A percentile compares a stretch with the other conserved stretches of the same genome.
phyloP scores from a whole-genome alignment of 2,329 filamentous ascomycete species.

The Sporothrix pseudoabietina region DNA sequence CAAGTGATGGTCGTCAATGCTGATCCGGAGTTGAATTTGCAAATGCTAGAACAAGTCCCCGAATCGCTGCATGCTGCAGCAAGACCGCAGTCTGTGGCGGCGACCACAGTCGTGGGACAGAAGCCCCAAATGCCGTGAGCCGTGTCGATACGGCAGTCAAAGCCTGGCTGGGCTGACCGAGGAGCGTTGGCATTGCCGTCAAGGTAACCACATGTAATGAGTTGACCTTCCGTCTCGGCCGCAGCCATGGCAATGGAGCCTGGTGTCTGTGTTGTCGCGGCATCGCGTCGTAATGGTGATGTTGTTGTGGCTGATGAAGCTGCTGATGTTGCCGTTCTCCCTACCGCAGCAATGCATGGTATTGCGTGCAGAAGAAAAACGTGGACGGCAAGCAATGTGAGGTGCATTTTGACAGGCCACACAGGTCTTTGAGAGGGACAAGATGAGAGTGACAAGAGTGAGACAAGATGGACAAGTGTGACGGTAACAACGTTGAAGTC shows the following conservation, averaged over 20 bases:
- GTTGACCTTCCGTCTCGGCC: neutral
- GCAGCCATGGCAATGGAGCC: neutral
- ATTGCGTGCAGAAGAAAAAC: neutral
- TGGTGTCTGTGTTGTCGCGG: neutral
- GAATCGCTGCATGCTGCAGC: conserved; percentile 44
- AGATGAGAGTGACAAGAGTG: neutral
- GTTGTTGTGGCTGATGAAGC: neutral
- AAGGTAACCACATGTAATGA: conserved; percentile 40
- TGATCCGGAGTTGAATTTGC: conserved; percentile 37
- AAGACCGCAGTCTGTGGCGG: conserved; percentile 45
- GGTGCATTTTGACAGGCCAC: neutral
- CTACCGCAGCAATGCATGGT: neutral
- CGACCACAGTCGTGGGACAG: conserved; percentile 43
- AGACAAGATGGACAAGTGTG: neutral
- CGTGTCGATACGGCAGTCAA: conserved; percentile 44
- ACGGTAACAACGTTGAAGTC: neutral
- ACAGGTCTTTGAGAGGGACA: neutral
- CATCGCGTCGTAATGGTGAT: neutral
- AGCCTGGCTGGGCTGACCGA: conserved; percentile 43
- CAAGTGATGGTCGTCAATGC: conserved; percentile 44
- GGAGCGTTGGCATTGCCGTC: conserved; percentile 39
- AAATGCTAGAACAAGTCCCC: conserved; percentile 41
- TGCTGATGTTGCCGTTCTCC: neutral
- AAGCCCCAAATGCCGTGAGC: conserved; percentile 45
- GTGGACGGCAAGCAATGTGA: neutral